Evolutionary conservation across 345 rosid species (phyloP), one percentile per base, ranked within the genome.

Genomic region (Kernera saxatilis): DNA sequence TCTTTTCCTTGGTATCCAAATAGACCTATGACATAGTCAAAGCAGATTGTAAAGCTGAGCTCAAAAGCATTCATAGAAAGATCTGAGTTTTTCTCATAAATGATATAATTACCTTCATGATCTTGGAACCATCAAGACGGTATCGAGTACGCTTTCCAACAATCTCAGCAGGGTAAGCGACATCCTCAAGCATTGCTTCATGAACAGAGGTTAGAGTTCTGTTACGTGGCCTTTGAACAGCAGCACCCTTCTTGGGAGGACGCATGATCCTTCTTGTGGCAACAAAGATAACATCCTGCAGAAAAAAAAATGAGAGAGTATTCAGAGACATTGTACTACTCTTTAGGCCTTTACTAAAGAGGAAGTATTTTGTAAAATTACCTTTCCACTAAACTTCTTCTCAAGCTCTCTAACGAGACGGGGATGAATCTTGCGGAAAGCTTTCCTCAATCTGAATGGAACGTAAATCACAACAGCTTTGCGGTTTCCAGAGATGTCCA

Each of bases 341-440:
- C 8, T 5, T 36, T 11, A 35, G 5, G 5, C 19, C 33, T 41
- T 29, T 18, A 9, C 18, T 1, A 7, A 13, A 3, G 54, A 52
- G 8, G 1, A 1, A 27, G 19, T 3, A 11, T 2, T 27, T 58
- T 1, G 2, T 6, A 8, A 11, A 10, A 12, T 46, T 69, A 89
- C 98, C 92, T 88, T 92, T 23, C 98, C 98, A 81, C 98, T 90
- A 76, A 92, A 92, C 68, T 92, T 92, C 73, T 92, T 92, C 89
- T 92, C 98, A 56, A 92, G 77, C 84, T 92, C 98, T 55, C 98
- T 85, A 14, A 87, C 98, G 32, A 89, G 92, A 13, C 98, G 88
- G 0, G 83, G 79, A 64, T 92, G 98, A 63, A 89, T 80, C 90
- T 92, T 92, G 40, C 94, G 87, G 80, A 75, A 92, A 44, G 92